Base-by-base conservation (phyloP, 2,329 filamentous ascomycete genomes). In the Aspergillus arachidicola region DNA sequence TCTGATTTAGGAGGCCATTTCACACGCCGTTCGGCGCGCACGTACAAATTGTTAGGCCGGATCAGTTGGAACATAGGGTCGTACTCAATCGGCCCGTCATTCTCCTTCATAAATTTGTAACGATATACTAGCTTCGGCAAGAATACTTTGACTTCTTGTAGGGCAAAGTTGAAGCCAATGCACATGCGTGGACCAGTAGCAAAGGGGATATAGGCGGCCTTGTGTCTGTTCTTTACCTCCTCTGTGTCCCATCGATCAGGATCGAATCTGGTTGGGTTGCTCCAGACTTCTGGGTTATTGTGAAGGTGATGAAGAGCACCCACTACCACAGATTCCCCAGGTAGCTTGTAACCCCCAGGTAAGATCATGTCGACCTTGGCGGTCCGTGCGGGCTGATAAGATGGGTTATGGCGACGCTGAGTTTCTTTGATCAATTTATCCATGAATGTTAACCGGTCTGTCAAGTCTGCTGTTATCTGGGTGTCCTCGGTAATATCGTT, bases 121-220 rank as follows among this genome's bases (percentile, higher is more conserved):
- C 87, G 79, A 62, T 82, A 88, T 1, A 89, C 73, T 43, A 89
- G 75, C 76, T 88, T 85, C 1, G 82, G 78, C 65, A 89, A 21
- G 36, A 75, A 70, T 9, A 87, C 79, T 76, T 88, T 88, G 61
- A 87, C 79, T 73, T 89, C 86, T 62, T 84, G 81, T 5, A 89
- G 75, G 0, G 86, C 87, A 72, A 89, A 87, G 74, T 88, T 89
- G 80, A 88, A 89, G 0, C 86, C 87, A 60, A 89, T 85, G 66
- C 87, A 89, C 75, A 82, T 83, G 1, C 87, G 78, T 0, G 79
- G 82, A 0, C 87, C 87, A 0, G 81, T 76, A 0, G 84, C 86
- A 66, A 89, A 90, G 0, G 87, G 87, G 2, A 85, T 77, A 68
- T 89, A 89, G 0, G 82, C 77, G 1, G 80, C 81, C 23, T 80